Base-by-base conservation (phyloP, 495 filamentous ascomycete species). In the Parathielavia appendiculata region DNA sequence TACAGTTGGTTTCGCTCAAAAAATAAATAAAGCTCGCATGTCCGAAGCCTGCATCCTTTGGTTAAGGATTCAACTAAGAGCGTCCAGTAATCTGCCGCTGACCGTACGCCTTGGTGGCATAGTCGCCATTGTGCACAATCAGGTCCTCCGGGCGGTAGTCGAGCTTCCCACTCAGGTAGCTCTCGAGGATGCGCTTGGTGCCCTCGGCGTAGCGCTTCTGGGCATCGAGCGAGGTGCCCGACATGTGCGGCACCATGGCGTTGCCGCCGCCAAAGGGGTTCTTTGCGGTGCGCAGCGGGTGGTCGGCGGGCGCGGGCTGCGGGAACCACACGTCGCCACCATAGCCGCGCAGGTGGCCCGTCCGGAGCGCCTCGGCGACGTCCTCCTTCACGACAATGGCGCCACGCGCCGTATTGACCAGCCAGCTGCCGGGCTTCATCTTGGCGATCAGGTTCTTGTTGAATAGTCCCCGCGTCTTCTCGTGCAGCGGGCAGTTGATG, bases 301-400 rank as follows among this genome's bases (percentile, higher is more conserved):
- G 93, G 69, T 97, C 93, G 76, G 87, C 84, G 63, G 93, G 93
- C 45, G 93, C 93, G 56, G 93, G 93, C 79, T 98, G 93, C 16
- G 77, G 77, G 77, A 80, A 81, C 80, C 79, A 82, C 71, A 96
- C 91, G 69, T 96, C 91, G 73, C 93, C 93, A 66, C 93, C 93
- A 76, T 98, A 98, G 58, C 93, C 93, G 62, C 91, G 86, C 71
- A 98, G 90, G 74, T 98, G 92, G 67, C 93, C 93, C 38, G 81
- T 81, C 80, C 91, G 89, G 70, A 98, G 83, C 30, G 93, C 93
- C 51, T 89, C 92, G 47, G 93, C 93, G 46, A 98, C 93, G 68
- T 97, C 93, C 76, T 97, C 92, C 85, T 98, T 98, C 72, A 97
- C 93, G 58, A 98, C 93, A 69, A 98, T 98, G 71, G 93, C 93